Base-by-base conservation (phyloP, 352 stramenopile genomes). In the Sclerospora graminicola region DNA sequence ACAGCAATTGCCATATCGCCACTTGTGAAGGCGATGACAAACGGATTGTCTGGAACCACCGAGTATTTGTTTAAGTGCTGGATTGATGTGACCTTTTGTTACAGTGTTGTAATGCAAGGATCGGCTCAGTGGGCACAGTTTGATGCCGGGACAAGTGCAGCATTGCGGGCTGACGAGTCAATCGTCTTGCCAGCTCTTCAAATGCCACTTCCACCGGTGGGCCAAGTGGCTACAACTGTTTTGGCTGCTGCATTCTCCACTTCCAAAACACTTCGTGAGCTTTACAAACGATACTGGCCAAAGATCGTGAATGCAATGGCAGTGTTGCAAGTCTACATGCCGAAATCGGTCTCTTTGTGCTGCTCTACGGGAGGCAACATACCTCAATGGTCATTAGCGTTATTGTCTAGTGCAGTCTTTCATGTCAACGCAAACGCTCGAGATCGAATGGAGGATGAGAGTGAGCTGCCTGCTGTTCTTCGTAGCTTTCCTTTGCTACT, bases 261-360 rank as follows among this genome's bases (percentile, higher is more conserved):
- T 8, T 45, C 40, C 0, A 66, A 70, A 16, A 41, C 34, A 11
- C 31, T 63, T 10, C 51, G 44, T 24, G 50, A 60, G 13, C 41
- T 80, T 16, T 82, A 68, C 39, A 82, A 80, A 34, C 63, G 48
- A 6, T 82, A 78, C 43, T 85, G 73, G 73, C 66, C 73, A 9
- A 51, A 56, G 41, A 76, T 83, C 39, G 48, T 67, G 5, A 48
- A 67, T 38, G 69, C 67, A 0, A 63, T 85, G 37, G 65, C 64
- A 31, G 39, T 42, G 19, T 26, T 54, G 2, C 54, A 66, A 28
- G 35, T 63, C 10, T 65, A 69, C 37, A 26, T 73, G 47, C 49
- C 54, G 10, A 51, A 58, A n/a, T 46, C 21, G n/a, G 44, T 63
- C 20, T 49, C 16, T 31, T 13, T 45, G 8, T 32, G 30, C 16